Evolutionary conservation across 2,329 filamentous ascomycete genomes (phyloP).

Genomic region (Botrytis deweyae): DNA sequence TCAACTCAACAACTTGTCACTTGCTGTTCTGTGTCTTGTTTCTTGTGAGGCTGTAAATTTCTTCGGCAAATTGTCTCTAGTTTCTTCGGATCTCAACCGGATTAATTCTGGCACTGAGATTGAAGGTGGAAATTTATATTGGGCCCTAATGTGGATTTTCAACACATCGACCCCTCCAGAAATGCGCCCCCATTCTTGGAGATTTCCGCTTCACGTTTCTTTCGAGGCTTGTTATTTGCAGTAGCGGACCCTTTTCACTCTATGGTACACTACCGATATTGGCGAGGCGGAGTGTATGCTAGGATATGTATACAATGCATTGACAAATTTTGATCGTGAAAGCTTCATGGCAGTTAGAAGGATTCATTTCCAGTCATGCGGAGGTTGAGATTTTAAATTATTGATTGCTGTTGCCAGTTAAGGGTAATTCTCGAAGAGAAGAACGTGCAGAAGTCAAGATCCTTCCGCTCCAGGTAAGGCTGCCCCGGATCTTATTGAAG

Average conservation of each 20-base stretch:
- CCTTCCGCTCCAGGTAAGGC: neutral
- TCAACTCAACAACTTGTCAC: neutral
- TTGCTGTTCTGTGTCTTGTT: neutral
- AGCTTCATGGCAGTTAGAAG: constrained; percentile 9
- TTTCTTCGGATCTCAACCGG: constrained; percentile 11
- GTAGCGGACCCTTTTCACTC: constrained; percentile 9
- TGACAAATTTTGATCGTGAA: constrained; percentile 7
- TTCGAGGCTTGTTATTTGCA: constrained; percentile 8
- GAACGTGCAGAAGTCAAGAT: neutral
- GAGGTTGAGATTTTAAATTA: neutral
- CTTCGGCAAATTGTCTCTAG: neutral
- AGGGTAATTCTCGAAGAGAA: neutral
- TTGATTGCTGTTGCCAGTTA: neutral
- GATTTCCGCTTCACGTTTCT: constrained; percentile 4
- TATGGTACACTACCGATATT: neutral
- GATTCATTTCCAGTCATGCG: constrained; percentile 11
- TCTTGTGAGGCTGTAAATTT: neutral
- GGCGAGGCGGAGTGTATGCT: neutral
- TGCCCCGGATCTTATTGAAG: neutral
- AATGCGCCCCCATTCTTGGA: constrained; percentile 9
- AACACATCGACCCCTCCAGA: neutral
- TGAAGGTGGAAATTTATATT: neutral
- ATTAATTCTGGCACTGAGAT: constrained; percentile 8
- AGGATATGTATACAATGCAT: constrained; percentile 9
- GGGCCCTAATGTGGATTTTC: neutral